Evolutionary conservation across 192 early-diverging fungal species (phyloP).

Genomic region (Coemansia sp.): DNA sequence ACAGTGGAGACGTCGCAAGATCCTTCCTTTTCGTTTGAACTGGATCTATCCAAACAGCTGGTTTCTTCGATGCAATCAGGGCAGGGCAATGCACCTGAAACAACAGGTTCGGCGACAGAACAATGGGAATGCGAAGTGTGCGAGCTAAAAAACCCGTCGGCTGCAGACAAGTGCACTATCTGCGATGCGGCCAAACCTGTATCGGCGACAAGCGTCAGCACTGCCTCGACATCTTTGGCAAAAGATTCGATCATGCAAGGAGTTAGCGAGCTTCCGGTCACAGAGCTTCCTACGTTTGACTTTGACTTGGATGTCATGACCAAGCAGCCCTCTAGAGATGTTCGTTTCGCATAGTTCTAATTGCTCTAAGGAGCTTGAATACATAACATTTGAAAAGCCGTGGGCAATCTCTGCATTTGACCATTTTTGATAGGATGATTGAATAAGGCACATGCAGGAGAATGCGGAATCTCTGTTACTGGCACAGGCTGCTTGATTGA

Average conservation of each 20-base stretch:
- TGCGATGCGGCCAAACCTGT: conserved; percentile 26
- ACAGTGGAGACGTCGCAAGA: too few relatives aligned
- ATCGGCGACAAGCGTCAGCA: neutral
- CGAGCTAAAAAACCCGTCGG: conserved; percentile 17
- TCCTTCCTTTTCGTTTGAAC: conserved; percentile 12
- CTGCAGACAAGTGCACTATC: conserved; percentile 15
- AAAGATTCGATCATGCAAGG: conserved; percentile 8
- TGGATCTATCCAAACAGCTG: conserved; percentile 30
- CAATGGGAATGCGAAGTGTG: conserved; percentile 20
- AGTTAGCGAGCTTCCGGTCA: conserved; percentile 13
- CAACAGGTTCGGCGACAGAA: neutral
- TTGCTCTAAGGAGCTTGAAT: too few relatives aligned
- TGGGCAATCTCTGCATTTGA: too few relatives aligned
- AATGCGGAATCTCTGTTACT: neutral
- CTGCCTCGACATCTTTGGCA: neutral
- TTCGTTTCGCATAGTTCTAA: neutral
- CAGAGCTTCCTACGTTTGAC: conserved; percentile 27
- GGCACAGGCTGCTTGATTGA: neutral
- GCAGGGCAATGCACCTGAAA: neutral
- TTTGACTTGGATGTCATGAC: conserved; percentile 26
- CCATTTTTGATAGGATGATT: too few relatives aligned
- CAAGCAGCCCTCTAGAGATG: conserved; percentile 1
- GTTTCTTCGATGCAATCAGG: conserved; percentile 2
- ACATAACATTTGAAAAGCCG: too few relatives aligned
- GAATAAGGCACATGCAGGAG: neutral